Evolutionary conservation across 768 basidiomycete genomes (phyloP).

Genomic region (Lentinula aciculospora): DNA sequence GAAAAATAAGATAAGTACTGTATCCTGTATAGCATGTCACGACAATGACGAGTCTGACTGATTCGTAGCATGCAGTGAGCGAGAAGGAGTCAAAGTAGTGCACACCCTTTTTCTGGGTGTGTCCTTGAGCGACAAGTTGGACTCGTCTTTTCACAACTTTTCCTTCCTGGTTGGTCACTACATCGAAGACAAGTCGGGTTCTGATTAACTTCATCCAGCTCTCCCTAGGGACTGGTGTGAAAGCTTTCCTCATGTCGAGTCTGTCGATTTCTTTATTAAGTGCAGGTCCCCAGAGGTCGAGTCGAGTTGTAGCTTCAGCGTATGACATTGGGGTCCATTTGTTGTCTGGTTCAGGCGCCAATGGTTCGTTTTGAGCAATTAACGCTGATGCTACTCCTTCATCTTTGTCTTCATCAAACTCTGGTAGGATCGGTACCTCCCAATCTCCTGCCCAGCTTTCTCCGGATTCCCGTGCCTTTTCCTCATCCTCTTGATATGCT

Average conservation of each 20-base stretch:
- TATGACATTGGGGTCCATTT: too few relatives aligned
- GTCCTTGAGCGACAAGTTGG: conserved; percentile 11
- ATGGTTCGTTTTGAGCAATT: neutral
- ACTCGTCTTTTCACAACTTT: conserved; percentile 2
- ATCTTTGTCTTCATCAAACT: neutral
- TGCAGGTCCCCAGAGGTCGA: too few relatives aligned
- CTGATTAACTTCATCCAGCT: neutral
- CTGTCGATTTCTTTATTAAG: conserved; percentile 1
- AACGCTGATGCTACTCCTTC: neutral
- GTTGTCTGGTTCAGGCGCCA: too few relatives aligned
- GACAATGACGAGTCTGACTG: conserved; percentile 1
- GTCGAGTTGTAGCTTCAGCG: too few relatives aligned
- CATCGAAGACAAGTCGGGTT: conserved; percentile 1
- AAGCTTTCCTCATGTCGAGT: neutral
- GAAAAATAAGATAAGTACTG: too few relatives aligned
- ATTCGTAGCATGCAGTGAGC: neutral
- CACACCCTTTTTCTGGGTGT: conserved; percentile 22
- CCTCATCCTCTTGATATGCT: neutral
- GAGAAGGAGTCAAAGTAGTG: conserved; percentile 14
- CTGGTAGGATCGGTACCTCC: neutral
- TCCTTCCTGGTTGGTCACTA: neutral
- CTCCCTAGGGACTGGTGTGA: neutral
- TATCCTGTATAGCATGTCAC: too few relatives aligned
- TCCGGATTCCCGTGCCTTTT: neutral
- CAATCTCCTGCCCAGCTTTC: neutral